Evolutionary conservation across 352 stramenopile species (phyloP).

Genomic region (Pythium aristosporum): DNA sequence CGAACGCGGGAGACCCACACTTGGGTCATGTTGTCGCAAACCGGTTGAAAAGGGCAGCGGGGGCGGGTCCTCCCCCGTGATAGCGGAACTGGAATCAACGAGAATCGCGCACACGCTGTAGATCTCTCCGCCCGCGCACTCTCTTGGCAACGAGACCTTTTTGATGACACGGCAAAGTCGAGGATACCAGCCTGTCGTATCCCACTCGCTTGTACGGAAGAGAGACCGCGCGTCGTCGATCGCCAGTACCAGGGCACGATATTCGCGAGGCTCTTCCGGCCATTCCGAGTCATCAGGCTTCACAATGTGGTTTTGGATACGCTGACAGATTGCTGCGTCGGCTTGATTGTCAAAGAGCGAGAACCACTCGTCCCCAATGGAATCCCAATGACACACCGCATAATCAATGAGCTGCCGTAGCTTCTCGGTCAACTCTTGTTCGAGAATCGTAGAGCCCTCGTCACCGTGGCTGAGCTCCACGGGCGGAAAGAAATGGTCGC

Average conservation of each 20-base stretch:
- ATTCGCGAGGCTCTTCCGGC: too few species aligned
- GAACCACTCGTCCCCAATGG: not conserved
- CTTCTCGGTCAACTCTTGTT: not conserved
- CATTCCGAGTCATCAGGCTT: not conserved
- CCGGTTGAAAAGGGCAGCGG: too few species aligned
- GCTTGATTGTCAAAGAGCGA: not conserved
- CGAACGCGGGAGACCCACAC: not conserved
- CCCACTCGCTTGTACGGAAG: not conserved
- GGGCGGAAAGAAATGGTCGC: not conserved
- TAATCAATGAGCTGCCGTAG: not conserved
- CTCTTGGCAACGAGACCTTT: not conserved
- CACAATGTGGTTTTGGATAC: not conserved
- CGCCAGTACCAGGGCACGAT: constrained; percentile 4
- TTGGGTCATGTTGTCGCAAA: too few species aligned
- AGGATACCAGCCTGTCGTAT: constrained; percentile 2
- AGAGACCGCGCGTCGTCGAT: constrained; percentile 7
- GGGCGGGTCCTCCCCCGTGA: not conserved
- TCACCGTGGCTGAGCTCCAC: not conserved
- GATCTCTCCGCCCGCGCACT: not conserved
- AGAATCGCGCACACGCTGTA: constrained; percentile 37
- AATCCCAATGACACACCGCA: not conserved
- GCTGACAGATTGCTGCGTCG: not conserved
- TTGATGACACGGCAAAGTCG: not conserved
- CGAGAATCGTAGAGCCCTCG: not conserved
- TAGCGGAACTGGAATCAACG: constrained; percentile 13